phyloP scores from a whole-genome alignment of 306 rosid species.

The Lotus japonicus region DNA sequence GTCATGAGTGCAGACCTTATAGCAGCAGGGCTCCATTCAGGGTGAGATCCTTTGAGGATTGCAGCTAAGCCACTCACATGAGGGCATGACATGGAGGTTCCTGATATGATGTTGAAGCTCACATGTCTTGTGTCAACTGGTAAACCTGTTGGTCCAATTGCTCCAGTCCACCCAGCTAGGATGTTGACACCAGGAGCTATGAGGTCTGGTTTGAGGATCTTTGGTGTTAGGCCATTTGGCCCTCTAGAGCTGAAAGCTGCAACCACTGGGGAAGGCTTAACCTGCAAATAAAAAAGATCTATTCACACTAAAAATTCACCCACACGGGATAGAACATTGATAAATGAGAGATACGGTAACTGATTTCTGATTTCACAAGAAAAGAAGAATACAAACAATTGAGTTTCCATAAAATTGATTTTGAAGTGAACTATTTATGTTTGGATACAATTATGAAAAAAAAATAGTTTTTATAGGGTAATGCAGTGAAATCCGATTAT shows the following conservation, averaged over 20 bases:
- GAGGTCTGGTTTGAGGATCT: constrained; percentile 78
- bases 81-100: constrained; percentile 97
- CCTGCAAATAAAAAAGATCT: constrained; percentile 18
- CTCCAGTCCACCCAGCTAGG: constrained; percentile 84
- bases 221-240: constrained; percentile 62
- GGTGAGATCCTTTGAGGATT: constrained; percentile 63
- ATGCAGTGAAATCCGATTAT: no score
- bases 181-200: constrained; percentile 92
- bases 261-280: constrained; percentile 79
- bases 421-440: no score
- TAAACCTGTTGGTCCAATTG: constrained; percentile 66
- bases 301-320: no score
- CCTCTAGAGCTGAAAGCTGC: constrained; percentile 97
- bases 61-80: constrained; percentile 87
- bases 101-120: constrained; percentile 75
- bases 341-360: no score
- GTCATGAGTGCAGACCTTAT: constrained; percentile 93
- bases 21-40: constrained; percentile 87
- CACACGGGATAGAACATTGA: no score
- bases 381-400: no score
- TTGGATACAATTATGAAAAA: no score
- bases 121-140: constrained; percentile 42
- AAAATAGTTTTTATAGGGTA: no score
- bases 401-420: no score
- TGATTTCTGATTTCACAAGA: no score